These are phyloP conservation scores for Ophiocordyceps camponoti-leonardi DNA, from an alignment of 2,329 filamentous ascomycete species.

Conservation along the genomic window DNA sequence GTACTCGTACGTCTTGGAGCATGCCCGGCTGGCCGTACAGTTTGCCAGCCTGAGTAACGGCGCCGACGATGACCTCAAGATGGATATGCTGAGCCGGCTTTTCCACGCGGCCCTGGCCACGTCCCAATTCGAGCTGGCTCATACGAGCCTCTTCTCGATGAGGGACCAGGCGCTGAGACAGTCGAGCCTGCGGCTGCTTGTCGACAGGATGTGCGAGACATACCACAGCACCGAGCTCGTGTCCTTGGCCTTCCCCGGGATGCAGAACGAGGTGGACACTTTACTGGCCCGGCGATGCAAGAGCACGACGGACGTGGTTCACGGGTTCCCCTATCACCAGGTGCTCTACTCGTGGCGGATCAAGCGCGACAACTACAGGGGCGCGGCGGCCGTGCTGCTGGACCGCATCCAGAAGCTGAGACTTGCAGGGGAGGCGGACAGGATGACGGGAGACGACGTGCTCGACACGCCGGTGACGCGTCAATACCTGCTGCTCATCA, in stretches of 20 bases:
- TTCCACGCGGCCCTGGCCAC: conserved; percentile 71
- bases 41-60: conserved; percentile 22
- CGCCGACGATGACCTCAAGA: conserved; percentile 27
- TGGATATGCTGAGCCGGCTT: conserved; percentile 64
- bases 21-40: conserved; percentile 59
- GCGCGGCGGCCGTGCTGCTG: conserved; percentile 46
- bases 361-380: conserved; percentile 70
- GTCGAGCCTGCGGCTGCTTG: conserved; percentile 52
- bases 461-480: conserved; percentile 50
- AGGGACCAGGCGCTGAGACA: conserved; percentile 54
- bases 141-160: conserved; percentile 60
- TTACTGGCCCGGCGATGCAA: conserved; percentile 58
- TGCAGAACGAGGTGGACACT: conserved; percentile 64
- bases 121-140: conserved; percentile 67
- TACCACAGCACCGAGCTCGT: conserved; percentile 51
- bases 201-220: conserved; percentile 52
- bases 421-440: conserved; percentile 40
- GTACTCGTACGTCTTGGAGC: conserved; percentile 70
- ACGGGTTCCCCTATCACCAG: conserved; percentile 68
- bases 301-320: conserved; percentile 46
- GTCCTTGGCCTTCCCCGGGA: conserved; percentile 58
- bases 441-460: conserved; percentile 33
- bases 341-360: conserved; percentile 87
- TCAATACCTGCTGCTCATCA: conserved; percentile 82
- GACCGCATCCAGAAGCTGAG: conserved; percentile 47